Percentiles rank a stretch among this genome's conserved stretches.
Evolutionary conservation across 345 rosid species (phyloP).

Genomic region (Physaria fendleri): DNA sequence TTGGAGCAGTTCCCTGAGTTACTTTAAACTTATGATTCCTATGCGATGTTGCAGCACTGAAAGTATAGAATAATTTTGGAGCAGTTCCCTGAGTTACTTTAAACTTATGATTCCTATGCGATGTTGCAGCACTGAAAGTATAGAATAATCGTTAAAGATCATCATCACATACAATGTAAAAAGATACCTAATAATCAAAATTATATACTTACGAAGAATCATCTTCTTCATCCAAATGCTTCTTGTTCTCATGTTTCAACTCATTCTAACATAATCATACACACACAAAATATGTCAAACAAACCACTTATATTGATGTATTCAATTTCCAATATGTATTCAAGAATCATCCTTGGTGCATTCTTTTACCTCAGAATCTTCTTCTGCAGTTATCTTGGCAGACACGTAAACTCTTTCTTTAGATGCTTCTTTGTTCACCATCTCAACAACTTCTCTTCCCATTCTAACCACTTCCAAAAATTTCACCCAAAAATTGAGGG

Average conservation of each 20-base stretch:
- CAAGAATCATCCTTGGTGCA: slow-evolving; percentile 16
- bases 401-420: slow-evolving; percentile 35
- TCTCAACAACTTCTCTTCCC: slow-evolving; percentile 54
- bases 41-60: slow-evolving; percentile 64
- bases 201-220: no score
- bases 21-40: slow-evolving; percentile 49
- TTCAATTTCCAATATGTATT: no score
- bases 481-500: not conserved
- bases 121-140: slow-evolving; percentile 58
- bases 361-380: slow-evolving; percentile 46
- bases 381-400: slow-evolving; percentile 43
- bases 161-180: no score
- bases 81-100: slow-evolving; percentile 76
- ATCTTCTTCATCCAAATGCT: slow-evolving; percentile 74
- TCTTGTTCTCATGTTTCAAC: slow-evolving; percentile 42
- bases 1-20: slow-evolving; percentile 83
- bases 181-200: no score
- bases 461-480: slow-evolving; percentile 41
- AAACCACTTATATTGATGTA: no score
- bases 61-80: no score
- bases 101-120: slow-evolving; percentile 53
- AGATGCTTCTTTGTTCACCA: slow-evolving; percentile 27
- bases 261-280: slow-evolving; percentile 39
- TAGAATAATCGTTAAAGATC: no score
- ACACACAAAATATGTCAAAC: not conserved